phyloP scores from a whole-genome alignment of 139 green algal genomes.

The Chlorella sp. region DNA sequence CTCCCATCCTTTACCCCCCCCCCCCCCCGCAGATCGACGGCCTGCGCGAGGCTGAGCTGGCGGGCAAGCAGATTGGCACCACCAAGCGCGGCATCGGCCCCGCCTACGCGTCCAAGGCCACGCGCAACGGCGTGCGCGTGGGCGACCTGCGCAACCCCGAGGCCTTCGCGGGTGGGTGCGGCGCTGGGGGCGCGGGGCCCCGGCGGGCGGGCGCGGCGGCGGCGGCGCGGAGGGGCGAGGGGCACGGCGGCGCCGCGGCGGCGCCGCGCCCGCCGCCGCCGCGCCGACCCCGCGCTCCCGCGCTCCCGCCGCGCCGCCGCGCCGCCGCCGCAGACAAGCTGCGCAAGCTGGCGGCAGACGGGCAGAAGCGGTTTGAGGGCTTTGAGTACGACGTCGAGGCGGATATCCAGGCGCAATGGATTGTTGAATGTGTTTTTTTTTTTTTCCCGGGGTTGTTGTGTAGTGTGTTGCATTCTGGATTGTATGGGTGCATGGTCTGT shows the following conservation, averaged over 20 bases:
- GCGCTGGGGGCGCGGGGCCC: no score
- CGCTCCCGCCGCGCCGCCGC: no score
- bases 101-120: constrained; percentile 95
- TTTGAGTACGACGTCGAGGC: constrained; percentile 87
- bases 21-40: neutral
- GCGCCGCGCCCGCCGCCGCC: no score
- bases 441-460: no score
- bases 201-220: no score
- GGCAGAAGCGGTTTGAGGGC: constrained; percentile 71
- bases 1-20: neutral
- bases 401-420: constrained; percentile 86
- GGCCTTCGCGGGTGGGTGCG: constrained; percentile 50
- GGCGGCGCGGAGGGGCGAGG: no score
- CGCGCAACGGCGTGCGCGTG: constrained; percentile 92
- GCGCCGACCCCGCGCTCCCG: no score
- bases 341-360: constrained; percentile 70
- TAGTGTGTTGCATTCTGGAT: no score
- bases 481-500: no score
- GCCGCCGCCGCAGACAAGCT: constrained; percentile 59
- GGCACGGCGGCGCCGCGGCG: no score
- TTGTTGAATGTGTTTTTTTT: no score
- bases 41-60: neutral
- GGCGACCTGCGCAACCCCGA: constrained; percentile 79
- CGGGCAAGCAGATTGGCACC: constrained; percentile 93
- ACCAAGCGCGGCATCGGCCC: constrained; percentile 98